phyloP scores from a whole-genome alignment of 2,329 filamentous ascomycete species.

The Xylaria sp. region DNA sequence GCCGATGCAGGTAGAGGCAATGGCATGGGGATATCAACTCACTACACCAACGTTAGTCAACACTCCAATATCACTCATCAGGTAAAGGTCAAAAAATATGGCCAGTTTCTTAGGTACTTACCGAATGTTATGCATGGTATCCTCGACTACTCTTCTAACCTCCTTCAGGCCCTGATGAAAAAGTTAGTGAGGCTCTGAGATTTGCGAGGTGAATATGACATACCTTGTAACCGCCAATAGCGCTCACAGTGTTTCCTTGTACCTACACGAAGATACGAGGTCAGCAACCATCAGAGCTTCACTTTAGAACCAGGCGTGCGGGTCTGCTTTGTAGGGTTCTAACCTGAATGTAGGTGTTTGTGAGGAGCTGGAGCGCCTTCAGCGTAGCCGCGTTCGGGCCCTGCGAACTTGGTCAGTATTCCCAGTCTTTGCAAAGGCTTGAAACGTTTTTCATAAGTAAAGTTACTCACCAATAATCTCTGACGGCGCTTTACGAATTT shows the following conservation, averaged over 20 bases:
- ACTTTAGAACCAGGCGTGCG: background rate
- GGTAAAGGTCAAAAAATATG: background rate
- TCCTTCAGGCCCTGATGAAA: conserved; percentile 67
- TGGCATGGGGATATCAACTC: background rate
- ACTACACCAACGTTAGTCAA: conserved; percentile 8
- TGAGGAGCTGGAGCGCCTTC: conserved; percentile 78
- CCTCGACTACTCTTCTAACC: conserved; percentile 79
- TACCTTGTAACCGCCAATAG: conserved; percentile 80
- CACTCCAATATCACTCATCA: background rate
- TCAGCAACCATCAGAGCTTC: background rate
- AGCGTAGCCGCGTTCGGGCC: conserved; percentile 88
- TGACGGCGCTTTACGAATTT: conserved; percentile 93
- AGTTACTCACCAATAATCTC: conserved; percentile 58
- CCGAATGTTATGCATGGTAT: conserved; percentile 91
- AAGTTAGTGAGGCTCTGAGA: background rate
- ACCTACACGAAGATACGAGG: conserved; percentile 35
- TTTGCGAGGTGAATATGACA: background rate
- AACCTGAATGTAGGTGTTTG: conserved; percentile 80
- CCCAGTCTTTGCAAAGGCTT: background rate
- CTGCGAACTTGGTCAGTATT: conserved; percentile 9
- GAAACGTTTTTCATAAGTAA: background rate
- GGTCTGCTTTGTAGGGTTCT: background rate
- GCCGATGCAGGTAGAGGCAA: background rate
- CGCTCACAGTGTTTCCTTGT: conserved; percentile 90
- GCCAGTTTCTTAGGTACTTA: background rate